These are phyloP conservation scores for Rhizoclosmatium sp. DNA, from an alignment of 192 early-diverging fungal species.

Conservation along the genomic window DNA sequence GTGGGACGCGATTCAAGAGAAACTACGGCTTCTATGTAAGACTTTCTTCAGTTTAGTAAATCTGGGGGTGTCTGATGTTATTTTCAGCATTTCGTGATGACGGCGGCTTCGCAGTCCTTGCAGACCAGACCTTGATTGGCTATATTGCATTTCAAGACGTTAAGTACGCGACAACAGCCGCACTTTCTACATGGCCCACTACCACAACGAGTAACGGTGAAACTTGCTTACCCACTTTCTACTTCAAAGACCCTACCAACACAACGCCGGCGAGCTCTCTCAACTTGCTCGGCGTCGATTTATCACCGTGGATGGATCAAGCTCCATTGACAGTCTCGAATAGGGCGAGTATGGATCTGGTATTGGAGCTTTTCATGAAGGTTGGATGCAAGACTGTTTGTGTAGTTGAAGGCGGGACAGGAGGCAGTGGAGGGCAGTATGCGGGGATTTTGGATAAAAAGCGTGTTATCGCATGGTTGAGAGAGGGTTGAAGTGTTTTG, in stretches of 20 bases:
- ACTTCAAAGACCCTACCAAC: background rate
- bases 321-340: constrained; percentile 79
- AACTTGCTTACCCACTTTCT: no score
- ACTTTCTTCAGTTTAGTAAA: no score
- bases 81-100: constrained; percentile 55
- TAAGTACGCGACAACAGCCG: constrained; percentile 59
- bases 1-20: constrained; percentile 60
- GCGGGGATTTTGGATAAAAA: constrained; percentile 90
- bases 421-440: constrained; percentile 49
- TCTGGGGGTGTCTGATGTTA: no score
- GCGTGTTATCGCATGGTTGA: constrained; percentile 76
- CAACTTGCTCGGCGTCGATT: constrained; percentile 13
- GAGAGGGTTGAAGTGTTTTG: constrained; percentile 35
- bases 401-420: constrained; percentile 50
- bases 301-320: constrained; percentile 61
- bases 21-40: constrained; percentile 47
- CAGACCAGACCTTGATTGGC: constrained; percentile 66
- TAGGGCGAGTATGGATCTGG: constrained; percentile 84
- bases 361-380: constrained; percentile 83
- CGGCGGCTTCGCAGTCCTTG: constrained; percentile 80
- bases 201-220: no score
- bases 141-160: constrained; percentile 73
- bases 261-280: background rate
- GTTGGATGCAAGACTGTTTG: constrained; percentile 83
- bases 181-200: background rate